Evolutionary conservation across 2,329 filamentous ascomycete genomes (phyloP).

Genomic region (Colletotrichum spinosum): DNA sequence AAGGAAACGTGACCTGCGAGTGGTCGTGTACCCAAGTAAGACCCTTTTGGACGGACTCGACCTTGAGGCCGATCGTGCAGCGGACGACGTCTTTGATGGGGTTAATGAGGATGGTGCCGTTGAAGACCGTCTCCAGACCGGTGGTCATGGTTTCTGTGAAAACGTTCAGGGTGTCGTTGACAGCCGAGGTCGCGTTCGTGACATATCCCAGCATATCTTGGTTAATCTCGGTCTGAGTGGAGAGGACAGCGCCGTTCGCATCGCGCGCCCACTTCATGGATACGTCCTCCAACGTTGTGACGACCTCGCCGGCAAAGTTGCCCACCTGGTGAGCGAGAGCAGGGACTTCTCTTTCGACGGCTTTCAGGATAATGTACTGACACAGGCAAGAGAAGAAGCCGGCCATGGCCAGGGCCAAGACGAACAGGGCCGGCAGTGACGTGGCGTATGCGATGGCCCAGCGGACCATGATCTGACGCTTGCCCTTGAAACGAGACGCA

Average conservation of each 20-base stretch:
- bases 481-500: slow-evolving; percentile 71
- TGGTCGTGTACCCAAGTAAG: slow-evolving; percentile 95
- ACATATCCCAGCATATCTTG: slow-evolving; percentile 88
- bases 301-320: slow-evolving; percentile 82
- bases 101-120: slow-evolving; percentile 81
- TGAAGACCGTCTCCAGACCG: slow-evolving; percentile 82
- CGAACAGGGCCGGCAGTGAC: slow-evolving; percentile 84
- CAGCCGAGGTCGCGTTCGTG: slow-evolving; percentile 80
- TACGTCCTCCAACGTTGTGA: slow-evolving; percentile 76
- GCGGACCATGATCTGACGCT: slow-evolving; percentile 78
- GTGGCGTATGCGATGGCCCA: slow-evolving; percentile 93
- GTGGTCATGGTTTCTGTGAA: slow-evolving; percentile 84
- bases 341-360: slow-evolving; percentile 81
- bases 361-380: slow-evolving; percentile 81
- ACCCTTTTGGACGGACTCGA: slow-evolving; percentile 85
- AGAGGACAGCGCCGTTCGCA: slow-evolving; percentile 78
- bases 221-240: slow-evolving; percentile 84
- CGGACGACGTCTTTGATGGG: slow-evolving; percentile 84
- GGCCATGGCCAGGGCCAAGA: slow-evolving; percentile 84
- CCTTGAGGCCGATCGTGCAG: slow-evolving; percentile 90
- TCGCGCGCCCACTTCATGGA: slow-evolving; percentile 81
- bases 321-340: slow-evolving; percentile 80
- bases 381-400: slow-evolving; percentile 86
- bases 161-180: slow-evolving; percentile 86
- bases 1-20: slow-evolving; percentile 84